Evolutionary conservation across 306 rosid species (phyloP).

Genomic region (Cucurbita pepo): DNA sequence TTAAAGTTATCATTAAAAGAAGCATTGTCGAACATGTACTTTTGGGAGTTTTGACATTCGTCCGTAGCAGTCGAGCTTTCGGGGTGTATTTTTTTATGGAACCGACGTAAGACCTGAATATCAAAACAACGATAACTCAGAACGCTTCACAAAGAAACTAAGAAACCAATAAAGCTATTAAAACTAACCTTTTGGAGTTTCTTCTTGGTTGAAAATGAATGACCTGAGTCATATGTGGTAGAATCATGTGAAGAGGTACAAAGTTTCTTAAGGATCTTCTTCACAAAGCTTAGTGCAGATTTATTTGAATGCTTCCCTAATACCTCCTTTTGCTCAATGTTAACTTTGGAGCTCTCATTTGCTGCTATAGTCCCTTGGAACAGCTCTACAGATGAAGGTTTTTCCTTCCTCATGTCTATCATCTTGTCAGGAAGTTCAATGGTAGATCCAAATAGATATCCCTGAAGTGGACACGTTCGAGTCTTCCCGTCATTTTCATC

Average conservation of each 20-base stretch:
- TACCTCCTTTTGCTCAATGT: slow-evolving; percentile 17
- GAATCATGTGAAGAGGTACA: slow-evolving; percentile 28
- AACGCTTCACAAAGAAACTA: background rate
- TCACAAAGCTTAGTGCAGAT: slow-evolving; percentile 43
- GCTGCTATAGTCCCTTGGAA: slow-evolving; percentile 41
- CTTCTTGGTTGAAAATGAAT: slow-evolving; percentile 30
- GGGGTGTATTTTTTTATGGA: slow-evolving; percentile 63
- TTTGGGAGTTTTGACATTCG: slow-evolving; percentile 17
- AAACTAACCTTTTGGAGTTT: slow-evolving; percentile 57
- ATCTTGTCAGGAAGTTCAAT: slow-evolving; percentile 35
- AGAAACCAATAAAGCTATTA: slow-evolving; percentile 1
- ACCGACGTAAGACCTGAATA: slow-evolving; percentile 51
- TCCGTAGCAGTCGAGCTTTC: slow-evolving; percentile 29
- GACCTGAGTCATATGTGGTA: slow-evolving; percentile 1
- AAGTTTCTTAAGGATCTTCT: slow-evolving; percentile 43
- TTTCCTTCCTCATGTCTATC: slow-evolving; percentile 42
- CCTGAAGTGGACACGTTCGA: slow-evolving; percentile 73
- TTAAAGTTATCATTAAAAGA: slow-evolving; percentile 16
- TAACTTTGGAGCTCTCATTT: slow-evolving; percentile 18
- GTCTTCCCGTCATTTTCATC: slow-evolving; percentile 41
- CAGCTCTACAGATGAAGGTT: slow-evolving; percentile 45
- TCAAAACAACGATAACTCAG: slow-evolving; percentile 10
- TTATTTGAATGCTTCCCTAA: slow-evolving; percentile 23
- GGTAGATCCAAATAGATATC: slow-evolving; percentile 66
- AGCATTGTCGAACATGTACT: slow-evolving; percentile 18